These are phyloP conservation scores for Daedaleopsis sinensis DNA, from an alignment of 768 basidiomycete genomes.

Conservation along the genomic window DNA sequence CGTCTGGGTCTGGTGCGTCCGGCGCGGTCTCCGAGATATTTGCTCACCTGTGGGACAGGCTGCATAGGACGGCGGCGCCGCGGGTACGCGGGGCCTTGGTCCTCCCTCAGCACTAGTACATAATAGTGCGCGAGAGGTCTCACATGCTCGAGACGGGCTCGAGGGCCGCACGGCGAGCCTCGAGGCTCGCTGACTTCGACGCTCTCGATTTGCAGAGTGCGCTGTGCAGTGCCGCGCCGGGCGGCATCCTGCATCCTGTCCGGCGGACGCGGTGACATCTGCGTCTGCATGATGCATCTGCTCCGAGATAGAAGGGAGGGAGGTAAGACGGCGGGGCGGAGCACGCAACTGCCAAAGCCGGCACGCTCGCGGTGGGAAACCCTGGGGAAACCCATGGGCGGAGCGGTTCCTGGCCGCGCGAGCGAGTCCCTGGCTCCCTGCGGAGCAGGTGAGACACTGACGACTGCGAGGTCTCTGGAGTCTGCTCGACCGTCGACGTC, in stretches of 20 bases:
- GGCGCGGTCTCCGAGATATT: no score
- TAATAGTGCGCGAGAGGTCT: slow-evolving; percentile 9
- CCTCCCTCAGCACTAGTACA: not conserved
- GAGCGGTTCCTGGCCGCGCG: not conserved
- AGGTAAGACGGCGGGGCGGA: not conserved
- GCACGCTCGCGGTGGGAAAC: not conserved
- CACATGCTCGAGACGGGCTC: not conserved
- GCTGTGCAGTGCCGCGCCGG: no score
- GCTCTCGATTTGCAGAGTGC: no score
- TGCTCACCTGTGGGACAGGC: not conserved
- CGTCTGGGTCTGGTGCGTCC: not conserved
- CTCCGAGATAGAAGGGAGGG: no score
- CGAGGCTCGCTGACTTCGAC: no score
- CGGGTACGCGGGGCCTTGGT: slow-evolving; percentile 1
- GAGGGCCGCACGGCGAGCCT: not conserved
- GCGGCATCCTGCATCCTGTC: no score
- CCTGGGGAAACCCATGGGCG: not conserved
- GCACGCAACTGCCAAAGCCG: not conserved
- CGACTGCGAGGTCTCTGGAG: not conserved
- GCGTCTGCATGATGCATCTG: no score
- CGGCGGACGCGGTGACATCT: no score
- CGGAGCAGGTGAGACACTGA: not conserved
- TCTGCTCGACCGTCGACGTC: no score
- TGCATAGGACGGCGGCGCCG: not conserved
- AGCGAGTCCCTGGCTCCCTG: not conserved